phyloP scores from a whole-genome alignment of 2,329 filamentous ascomycete species.

The Neofusicoccum kwambonambiense region DNA sequence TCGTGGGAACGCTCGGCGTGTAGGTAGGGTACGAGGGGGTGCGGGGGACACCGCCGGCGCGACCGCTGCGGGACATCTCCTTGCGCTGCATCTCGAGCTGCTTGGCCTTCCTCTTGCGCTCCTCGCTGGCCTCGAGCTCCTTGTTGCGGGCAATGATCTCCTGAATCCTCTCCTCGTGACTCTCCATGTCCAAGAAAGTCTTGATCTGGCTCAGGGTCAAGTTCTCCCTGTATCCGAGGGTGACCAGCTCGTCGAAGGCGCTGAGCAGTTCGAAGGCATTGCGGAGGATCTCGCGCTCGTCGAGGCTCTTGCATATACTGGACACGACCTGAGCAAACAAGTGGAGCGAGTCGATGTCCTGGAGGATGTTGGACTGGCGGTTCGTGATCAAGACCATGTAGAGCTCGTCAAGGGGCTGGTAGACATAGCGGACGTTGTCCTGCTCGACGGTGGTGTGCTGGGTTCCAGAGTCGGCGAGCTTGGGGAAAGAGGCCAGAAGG shows the following conservation, averaged over 20 bases:
- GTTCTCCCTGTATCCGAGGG: constrained; percentile 93
- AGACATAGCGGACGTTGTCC: constrained; percentile 99
- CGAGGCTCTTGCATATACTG: constrained; percentile 91
- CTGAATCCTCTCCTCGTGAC: constrained; percentile 97
- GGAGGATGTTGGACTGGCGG: constrained; percentile 97
- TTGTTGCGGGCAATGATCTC: constrained; percentile 99
- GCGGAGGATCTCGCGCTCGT: constrained; percentile 90
- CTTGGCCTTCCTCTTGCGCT: constrained; percentile 97
- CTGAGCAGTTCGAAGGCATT: constrained; percentile 96
- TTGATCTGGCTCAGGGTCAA: constrained; percentile 96
- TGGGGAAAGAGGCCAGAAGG: constrained; percentile 93
- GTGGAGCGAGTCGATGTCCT: constrained; percentile 98
- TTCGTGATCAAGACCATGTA: constrained; percentile 99
- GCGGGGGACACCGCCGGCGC: constrained; percentile 60
- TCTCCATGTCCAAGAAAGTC: constrained; percentile 99
- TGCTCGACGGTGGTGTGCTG: constrained; percentile 99
- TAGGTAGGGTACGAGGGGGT: constrained; percentile 86
- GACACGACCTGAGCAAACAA: constrained; percentile 96
- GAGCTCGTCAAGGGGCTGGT: constrained; percentile 97
- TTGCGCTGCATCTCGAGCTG: constrained; percentile 98
- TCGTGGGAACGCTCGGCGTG: constrained; percentile 72
- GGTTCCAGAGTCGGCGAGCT: constrained; percentile 91
- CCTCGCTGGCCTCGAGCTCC: constrained; percentile 95
- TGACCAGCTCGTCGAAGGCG: constrained; percentile 96
- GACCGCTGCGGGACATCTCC: constrained; percentile 78